Base-by-base conservation (phyloP, 2,329 filamentous ascomycete species). In the Colletotrichum musicola region DNA sequence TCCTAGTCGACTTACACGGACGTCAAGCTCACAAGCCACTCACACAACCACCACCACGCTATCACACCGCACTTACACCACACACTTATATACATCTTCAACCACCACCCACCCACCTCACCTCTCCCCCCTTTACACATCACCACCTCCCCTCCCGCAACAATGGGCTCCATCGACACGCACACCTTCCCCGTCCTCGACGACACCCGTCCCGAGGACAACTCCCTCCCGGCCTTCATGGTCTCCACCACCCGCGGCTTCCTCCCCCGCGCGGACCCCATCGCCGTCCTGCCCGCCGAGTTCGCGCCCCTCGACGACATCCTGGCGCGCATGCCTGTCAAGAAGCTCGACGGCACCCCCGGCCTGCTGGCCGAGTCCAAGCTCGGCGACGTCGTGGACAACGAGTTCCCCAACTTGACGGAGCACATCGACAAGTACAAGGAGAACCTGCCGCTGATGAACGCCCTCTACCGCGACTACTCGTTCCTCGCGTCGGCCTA, bases 401-500 rank as follows among this genome's bases (percentile, higher is more conserved):
- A 83, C n/a, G 89, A 90, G 71, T 87, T 98, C 55, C 92, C 93
- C 16, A 93, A 97, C 79, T 84, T 97, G 55, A 93, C 92, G 1
- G 85, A 85, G 5, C 85, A 88, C 72, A 86, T 97, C 65, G 91
- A 96, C 75, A 89, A 89, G 79, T 91, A 92, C 73, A 85, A 87
- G 73, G 83, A 90, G 70, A 91, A 97, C 80, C 85, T 95, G 46
- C 91, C 92, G 16, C 82, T 93, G 68, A 90, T 97, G 84, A 96
- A 95, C 75, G 94, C 94, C 40, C 82, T 97, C 55, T 97, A 97
- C 79, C 88, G 95, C 20, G 95, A 98, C 82, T 98, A 97, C 79
- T 93, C 92, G 14, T 98, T 97, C 84, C 82, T 97, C 35, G 92
- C 94, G 5, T 97, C 93, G 25, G 93, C 94, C 0, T 97, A 97